Evolutionary conservation across 2,329 filamentous ascomycete species (phyloP).

Genomic region (Aureobasidium sp.): DNA sequence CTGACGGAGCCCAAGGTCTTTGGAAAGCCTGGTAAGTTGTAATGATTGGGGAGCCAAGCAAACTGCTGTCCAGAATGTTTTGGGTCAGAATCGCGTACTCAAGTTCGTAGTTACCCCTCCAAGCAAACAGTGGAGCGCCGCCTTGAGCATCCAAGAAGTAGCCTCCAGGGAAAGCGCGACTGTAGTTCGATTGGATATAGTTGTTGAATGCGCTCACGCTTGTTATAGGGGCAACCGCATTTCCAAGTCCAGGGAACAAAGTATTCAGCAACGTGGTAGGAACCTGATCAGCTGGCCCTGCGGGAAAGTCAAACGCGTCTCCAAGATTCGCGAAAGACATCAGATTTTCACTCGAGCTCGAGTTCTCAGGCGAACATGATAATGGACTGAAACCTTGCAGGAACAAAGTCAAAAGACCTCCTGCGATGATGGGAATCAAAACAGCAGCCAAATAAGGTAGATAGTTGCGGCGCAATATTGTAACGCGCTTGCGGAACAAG

Average conservation of each 20-base stretch:
- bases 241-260: slow-evolving; percentile 23
- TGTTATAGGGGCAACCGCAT: slow-evolving; percentile 49
- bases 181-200: slow-evolving; percentile 56
- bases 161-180: slow-evolving; percentile 67
- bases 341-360: neutral
- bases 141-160: slow-evolving; percentile 61
- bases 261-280: slow-evolving; percentile 27
- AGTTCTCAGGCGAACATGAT: slow-evolving; percentile 37
- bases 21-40: slow-evolving; percentile 71
- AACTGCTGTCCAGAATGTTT: slow-evolving; percentile 80
- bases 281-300: slow-evolving; percentile 34
- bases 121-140: slow-evolving; percentile 60
- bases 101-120: slow-evolving; percentile 58
- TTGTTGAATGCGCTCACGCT: slow-evolving; percentile 61
- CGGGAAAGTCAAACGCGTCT: slow-evolving; percentile 29
- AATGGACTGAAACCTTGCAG: slow-evolving; percentile 51
- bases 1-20: slow-evolving; percentile 60
- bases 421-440: slow-evolving; percentile 69
- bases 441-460: slow-evolving; percentile 69
- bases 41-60: slow-evolving; percentile 62
- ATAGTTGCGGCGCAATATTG: slow-evolving; percentile 70
- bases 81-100: slow-evolving; percentile 66
- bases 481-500: slow-evolving; percentile 69
- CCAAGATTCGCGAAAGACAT: slow-evolving; percentile 23
- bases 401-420: slow-evolving; percentile 72